These are phyloP conservation scores for Heliosperma pusillum DNA, from an alignment of 148 eudicot genomes.

Conservation along the genomic window DNA sequence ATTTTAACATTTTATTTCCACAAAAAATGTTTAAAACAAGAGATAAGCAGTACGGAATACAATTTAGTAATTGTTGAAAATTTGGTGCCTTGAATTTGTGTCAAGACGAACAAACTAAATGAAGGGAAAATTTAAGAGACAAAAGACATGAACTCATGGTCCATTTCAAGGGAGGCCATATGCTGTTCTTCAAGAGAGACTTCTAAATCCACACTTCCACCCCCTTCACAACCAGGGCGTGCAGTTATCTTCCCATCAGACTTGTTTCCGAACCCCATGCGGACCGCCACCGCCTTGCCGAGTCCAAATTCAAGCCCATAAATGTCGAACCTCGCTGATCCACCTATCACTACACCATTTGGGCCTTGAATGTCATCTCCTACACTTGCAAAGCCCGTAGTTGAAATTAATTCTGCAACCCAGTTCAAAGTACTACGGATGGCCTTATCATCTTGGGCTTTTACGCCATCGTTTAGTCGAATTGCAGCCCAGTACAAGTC, in stretches of 20 bases:
- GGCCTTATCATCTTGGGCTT: slow-evolving; percentile 33
- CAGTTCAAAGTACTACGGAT: not conserved
- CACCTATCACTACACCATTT: not conserved
- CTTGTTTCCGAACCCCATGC: not conserved
- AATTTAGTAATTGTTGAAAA: no score
- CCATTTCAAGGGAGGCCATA: slow-evolving; percentile 9
- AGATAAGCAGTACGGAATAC: no score
- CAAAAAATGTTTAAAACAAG: no score
- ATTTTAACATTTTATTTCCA: no score
- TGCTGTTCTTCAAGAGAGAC: not conserved
- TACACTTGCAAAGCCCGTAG: not conserved
- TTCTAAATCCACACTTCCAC: slow-evolving; percentile 17
- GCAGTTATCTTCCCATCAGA: slow-evolving; percentile 20
- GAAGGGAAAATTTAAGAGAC: no score
- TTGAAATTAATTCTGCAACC: not conserved
- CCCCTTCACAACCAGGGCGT: slow-evolving; percentile 10
- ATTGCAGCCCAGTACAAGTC: slow-evolving; percentile 48
- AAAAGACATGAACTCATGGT: slow-evolving; percentile 15
- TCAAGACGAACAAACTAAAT: no score
- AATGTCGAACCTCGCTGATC: slow-evolving; percentile 7
- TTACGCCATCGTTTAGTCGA: slow-evolving; percentile 32
- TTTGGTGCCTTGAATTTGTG: no score
- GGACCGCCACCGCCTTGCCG: slow-evolving; percentile 4
- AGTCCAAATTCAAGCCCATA: slow-evolving; percentile 18
- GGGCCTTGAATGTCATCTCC: not conserved